phyloP scores from a whole-genome alignment of 257 asterid genomes.

The Oldenlandia corymbosa region DNA sequence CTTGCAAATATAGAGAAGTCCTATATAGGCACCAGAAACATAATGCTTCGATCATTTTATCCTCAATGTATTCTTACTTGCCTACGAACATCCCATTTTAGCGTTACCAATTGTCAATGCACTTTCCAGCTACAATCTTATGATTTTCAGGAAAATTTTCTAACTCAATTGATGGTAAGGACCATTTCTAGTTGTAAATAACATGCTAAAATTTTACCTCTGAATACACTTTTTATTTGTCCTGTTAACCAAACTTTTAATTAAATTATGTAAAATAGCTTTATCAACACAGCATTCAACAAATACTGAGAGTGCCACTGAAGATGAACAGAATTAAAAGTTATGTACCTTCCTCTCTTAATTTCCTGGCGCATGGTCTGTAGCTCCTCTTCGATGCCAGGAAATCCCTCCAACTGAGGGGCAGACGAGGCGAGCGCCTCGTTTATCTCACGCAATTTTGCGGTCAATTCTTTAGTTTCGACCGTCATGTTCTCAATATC shows the following conservation, averaged over 20 bases:
- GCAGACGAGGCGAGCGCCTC: slow-evolving; percentile 33
- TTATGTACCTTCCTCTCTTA: slow-evolving; percentile 67
- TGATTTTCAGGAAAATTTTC: background rate
- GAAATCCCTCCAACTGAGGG: slow-evolving; percentile 36
- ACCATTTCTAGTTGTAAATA: background rate
- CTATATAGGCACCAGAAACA: too few species aligned
- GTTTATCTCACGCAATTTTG: slow-evolving; percentile 40
- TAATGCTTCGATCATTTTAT: background rate
- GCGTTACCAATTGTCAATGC: background rate
- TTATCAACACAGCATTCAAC: background rate
- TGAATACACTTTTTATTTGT: too few species aligned
- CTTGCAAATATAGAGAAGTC: too few species aligned
- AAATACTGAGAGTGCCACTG: background rate
- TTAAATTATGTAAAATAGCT: too few species aligned
- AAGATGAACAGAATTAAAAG: background rate
- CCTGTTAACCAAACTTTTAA: background rate
- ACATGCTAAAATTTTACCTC: background rate
- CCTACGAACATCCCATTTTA: background rate
- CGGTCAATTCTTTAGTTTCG: slow-evolving; percentile 42
- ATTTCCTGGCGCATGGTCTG: slow-evolving; percentile 48
- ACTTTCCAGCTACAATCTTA: background rate
- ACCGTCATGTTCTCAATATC: slow-evolving; percentile 41
- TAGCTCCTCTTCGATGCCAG: slow-evolving; percentile 44
- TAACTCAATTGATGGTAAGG: background rate
- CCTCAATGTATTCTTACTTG: background rate